Evolutionary conservation across 768 basidiomycete species (phyloP).

Genomic region (Suillus tomentosus): DNA sequence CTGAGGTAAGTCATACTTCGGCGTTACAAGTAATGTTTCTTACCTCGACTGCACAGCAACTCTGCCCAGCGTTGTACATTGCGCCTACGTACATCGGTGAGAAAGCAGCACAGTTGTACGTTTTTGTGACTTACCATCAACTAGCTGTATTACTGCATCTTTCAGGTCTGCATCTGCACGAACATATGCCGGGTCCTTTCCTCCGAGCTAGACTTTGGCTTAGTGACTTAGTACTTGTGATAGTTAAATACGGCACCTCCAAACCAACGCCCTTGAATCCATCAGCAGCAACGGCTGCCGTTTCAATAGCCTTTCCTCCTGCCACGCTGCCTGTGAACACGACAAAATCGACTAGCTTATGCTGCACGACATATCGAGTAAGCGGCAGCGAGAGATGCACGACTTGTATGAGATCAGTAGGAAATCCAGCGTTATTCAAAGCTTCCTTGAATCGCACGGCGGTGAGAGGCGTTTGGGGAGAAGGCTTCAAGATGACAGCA

Average conservation of each 20-base stretch:
- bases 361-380: conserved; percentile 60
- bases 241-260: conserved; percentile 54
- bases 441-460: conserved; percentile 79
- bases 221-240: conserved; percentile 12
- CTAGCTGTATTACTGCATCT: conserved; percentile 83
- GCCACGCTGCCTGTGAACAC: conserved; percentile 89
- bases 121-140: conserved; percentile 67
- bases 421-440: conserved; percentile 76
- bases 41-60: conserved; percentile 92
- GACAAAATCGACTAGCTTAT: conserved; percentile 74
- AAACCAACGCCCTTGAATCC: conserved; percentile 88
- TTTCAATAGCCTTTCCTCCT: conserved; percentile 74
- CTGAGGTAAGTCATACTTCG: background rate
- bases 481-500: conserved; percentile 89
- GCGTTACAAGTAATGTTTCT: conserved; percentile 11
- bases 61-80: conserved; percentile 97
- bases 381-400: conserved; percentile 70
- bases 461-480: conserved; percentile 91
- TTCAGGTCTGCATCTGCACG: conserved; percentile 81
- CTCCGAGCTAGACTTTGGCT: conserved; percentile 66
- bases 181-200: conserved; percentile 98
- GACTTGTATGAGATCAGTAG: conserved; percentile 71
- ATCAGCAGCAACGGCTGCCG: conserved; percentile 60
- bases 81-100: conserved; percentile 52
- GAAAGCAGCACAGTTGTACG: background rate